Percentiles rank a stretch among this genome's conserved stretches.
These are phyloP conservation scores for Phytophthora constricta DNA, from an alignment of 352 stramenopile species.

Conservation along the genomic window DNA sequence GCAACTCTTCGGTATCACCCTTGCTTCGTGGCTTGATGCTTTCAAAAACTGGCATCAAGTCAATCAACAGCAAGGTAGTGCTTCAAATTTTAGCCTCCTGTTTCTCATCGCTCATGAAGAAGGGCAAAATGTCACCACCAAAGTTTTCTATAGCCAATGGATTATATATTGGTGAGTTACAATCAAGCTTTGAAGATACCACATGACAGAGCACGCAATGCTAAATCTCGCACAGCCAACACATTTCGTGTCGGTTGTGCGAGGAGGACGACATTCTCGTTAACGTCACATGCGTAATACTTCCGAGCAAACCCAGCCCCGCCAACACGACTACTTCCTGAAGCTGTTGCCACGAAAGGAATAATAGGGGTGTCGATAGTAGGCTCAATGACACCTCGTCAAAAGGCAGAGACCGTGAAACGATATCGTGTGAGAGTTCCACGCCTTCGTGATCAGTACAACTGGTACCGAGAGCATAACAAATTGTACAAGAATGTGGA, in stretches of 20 bases:
- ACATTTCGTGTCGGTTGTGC: constrained; percentile 27
- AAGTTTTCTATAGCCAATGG: constrained; percentile 5
- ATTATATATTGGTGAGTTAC: constrained; percentile 1
- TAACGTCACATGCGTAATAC: constrained; percentile 27
- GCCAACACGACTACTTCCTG: not conserved
- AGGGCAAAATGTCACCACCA: not conserved
- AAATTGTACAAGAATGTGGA: not conserved
- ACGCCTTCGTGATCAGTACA: constrained; percentile 7
- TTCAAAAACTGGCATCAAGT: not conserved
- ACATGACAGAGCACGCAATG: constrained; percentile 25
- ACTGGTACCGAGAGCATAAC: constrained; percentile 11
- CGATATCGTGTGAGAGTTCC: constrained; percentile 15
- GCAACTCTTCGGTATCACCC: not conserved
- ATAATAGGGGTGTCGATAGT: constrained; percentile 27
- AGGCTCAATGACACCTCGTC: constrained; percentile 20
- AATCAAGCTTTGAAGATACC: not conserved
- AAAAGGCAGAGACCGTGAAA: constrained; percentile 21
- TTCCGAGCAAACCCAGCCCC: constrained; percentile 22
- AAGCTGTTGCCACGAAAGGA: constrained; percentile 1
- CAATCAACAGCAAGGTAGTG: not conserved
- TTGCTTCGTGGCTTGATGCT: not conserved
- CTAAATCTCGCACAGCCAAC: constrained; percentile 30
- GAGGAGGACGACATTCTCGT: constrained; percentile 17
- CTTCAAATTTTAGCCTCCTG: not conserved
- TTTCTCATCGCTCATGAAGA: not conserved